Evolutionary conservation across 2,329 filamentous ascomycete genomes (phyloP), one percentile per base, ranked within the genome.

Genomic region (Fusarium globosum): DNA sequence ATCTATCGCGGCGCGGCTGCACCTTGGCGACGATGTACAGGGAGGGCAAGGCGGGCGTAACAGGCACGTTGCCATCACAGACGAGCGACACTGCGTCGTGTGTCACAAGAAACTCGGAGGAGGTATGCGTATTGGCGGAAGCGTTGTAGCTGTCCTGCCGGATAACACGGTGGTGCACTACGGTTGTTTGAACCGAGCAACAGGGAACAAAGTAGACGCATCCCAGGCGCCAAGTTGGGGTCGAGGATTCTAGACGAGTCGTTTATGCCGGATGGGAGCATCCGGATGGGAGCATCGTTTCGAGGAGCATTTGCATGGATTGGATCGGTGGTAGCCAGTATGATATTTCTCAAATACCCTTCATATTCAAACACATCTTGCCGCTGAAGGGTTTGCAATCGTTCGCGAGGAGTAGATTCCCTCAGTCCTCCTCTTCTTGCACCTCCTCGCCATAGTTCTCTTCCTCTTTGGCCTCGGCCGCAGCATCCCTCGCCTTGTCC

Each of bases 101-200:
- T 99, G 96, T 81, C 93, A 97, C 82, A 98, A 98, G 86, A 87
- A 96, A 74, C 89, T 99, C 73, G 96, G 95, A 3, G 93, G 94
- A 4, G 81, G 82, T 79, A 98, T 98, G 87, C 86, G 96, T 69
- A 90, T 98, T 75, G 96, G 96, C 4, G 93, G 94, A 8, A 97
- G 93, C 81, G 96, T 97, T 23, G 93, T 98, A 68, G 92, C 95
- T 45, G 95, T 98, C 18, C 88, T 96, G 82, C 94, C 95, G 12
- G 93, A 97, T 84, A 94, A 91, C 80, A 88, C 87, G 33, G 93
- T 95, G 21, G 92, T 96, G 69, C 94, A 96, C 85, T 93, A 96
- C 79, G 93, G 93, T 33, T 96, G 94, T 83, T 86, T 93, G 76
- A 90, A 83, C 68, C 83, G 85, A 72, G 85, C 83, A n/a, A 82